Evolutionary conservation across 345 rosid species (phyloP), one percentile per base, ranked within the genome.

Genomic region (Stellera chamaejasme): DNA sequence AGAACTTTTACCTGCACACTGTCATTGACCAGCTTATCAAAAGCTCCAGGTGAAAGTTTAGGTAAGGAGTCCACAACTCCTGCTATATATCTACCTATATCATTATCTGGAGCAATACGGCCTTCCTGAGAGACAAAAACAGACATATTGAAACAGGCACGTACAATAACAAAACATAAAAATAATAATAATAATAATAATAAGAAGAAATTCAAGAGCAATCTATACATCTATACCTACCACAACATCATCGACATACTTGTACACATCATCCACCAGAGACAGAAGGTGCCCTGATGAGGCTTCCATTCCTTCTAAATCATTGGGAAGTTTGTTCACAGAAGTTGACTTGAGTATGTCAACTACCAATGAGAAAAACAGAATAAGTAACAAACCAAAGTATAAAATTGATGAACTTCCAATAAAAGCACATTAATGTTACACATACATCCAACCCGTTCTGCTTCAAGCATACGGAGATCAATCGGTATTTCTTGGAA

Each of bases 241-340:
- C 90, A 83, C 96, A 28, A 90, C 92, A 66, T 84, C 72, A 41
- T 90, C 96, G 4, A 90, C 97, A 58, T 83, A 82, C 72, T 82
- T 82, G 78, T 80, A 67, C 52, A 87, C 79, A 57, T 80, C 97
- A 39, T 87, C 87, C 48, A 83, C 79, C 39, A 90, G 58, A 66
- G 81, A 73, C 59, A 85, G 63, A 11, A 90, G 76, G 47, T 81
- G 82, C 68, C 79, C 81, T 96, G 85, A 80, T 19, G 96, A 74
- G 59, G 80, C 73, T 76, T 90, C 97, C 99, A 94, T 90, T 64
- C 99, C 96, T 70, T 94, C 99, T 79, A 94, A 75, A 83, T 87
- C 99, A 62, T 65, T 80, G 13, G 99, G 99, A 45, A 94, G 78
- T 72, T 90, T 87, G 77, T 90, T 96, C 13, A 82, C 87, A 2